Evolutionary conservation across 805 yeast genomes (phyloP).

Genomic region (Metschnikowia lochheadii): DNA sequence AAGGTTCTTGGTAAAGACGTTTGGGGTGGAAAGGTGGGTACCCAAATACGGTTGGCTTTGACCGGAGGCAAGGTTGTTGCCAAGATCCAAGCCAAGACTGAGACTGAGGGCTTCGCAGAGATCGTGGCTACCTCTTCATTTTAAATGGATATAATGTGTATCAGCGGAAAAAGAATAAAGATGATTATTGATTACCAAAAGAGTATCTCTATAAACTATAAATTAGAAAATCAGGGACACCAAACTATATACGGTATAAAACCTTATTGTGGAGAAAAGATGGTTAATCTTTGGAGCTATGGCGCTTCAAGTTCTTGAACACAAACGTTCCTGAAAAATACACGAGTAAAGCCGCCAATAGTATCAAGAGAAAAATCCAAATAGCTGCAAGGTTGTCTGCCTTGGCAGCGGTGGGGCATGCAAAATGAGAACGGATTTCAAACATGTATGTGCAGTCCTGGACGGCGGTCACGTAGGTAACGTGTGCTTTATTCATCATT

Average conservation of each 20-base stretch:
- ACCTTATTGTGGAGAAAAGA: neutral
- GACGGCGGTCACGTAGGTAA: slow-evolving; percentile 65
- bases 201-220: no score
- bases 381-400: slow-evolving; percentile 21
- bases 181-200: neutral
- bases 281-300: neutral
- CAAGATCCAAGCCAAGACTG: slow-evolving; percentile 47
- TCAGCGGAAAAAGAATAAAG: neutral
- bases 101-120: slow-evolving; percentile 35
- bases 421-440: slow-evolving; percentile 80
- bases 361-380: slow-evolving; percentile 58
- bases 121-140: slow-evolving; percentile 14
- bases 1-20: slow-evolving; percentile 80
- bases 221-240: no score
- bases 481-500: slow-evolving; percentile 56
- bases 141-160: neutral
- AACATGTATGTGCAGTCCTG: slow-evolving; percentile 80
- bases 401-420: slow-evolving; percentile 63
- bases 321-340: slow-evolving; percentile 38
- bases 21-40: slow-evolving; percentile 55
- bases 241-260: no score
- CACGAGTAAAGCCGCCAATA: slow-evolving; percentile 39
- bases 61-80: slow-evolving; percentile 58
- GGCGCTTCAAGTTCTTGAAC: slow-evolving; percentile 18
- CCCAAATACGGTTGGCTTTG: slow-evolving; percentile 44